Evolutionary conservation across 805 yeast genomes (phyloP).

Genomic region (Torulaspora delbrueckii): DNA sequence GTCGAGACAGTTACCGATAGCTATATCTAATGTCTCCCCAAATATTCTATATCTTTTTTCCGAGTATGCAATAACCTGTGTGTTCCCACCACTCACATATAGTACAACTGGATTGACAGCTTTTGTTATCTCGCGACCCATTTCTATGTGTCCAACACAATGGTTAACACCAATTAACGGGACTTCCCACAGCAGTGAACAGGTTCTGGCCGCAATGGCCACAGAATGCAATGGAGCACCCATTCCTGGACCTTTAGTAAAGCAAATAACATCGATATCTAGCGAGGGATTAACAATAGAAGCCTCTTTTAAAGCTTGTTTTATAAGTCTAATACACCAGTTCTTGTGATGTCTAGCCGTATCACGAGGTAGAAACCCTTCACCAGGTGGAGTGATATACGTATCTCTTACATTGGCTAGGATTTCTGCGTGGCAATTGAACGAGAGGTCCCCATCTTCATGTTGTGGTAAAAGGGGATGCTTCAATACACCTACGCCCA

Average conservation of each 20-base stretch:
- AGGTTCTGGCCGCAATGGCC: conserved; percentile 85
- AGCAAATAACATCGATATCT: conserved; percentile 76
- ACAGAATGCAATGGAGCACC: conserved; percentile 97
- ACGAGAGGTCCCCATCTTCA: conserved; percentile 47
- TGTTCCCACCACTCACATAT: conserved; percentile 97
- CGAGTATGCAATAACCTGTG: conserved; percentile 96
- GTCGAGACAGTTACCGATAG: conserved; percentile 95
- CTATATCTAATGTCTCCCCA: conserved; percentile 98
- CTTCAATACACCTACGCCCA: conserved; percentile 87
- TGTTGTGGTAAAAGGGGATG: conserved; percentile 44
- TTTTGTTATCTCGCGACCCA: conserved; percentile 99
- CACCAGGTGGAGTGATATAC: conserved; percentile 95
- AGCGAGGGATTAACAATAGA: conserved; percentile 39
- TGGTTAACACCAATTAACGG: conserved; percentile 95
- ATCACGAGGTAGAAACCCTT: conserved; percentile 94
- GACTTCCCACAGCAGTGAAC: conserved; percentile 69
- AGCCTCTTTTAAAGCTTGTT: conserved; percentile 61
- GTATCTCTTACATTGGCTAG: conserved; percentile 92
- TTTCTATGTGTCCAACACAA: conserved; percentile 96
- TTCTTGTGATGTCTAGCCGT: conserved; percentile 95
- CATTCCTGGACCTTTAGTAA: conserved; percentile 99
- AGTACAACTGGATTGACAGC: conserved; percentile 95
- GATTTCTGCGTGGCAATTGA: conserved; percentile 62
- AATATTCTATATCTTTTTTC: conserved; percentile 92
- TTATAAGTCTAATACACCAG: conserved; percentile 82